Base-by-base conservation (phyloP, 305 asterid species). In the Euphrasia arctica region DNA sequence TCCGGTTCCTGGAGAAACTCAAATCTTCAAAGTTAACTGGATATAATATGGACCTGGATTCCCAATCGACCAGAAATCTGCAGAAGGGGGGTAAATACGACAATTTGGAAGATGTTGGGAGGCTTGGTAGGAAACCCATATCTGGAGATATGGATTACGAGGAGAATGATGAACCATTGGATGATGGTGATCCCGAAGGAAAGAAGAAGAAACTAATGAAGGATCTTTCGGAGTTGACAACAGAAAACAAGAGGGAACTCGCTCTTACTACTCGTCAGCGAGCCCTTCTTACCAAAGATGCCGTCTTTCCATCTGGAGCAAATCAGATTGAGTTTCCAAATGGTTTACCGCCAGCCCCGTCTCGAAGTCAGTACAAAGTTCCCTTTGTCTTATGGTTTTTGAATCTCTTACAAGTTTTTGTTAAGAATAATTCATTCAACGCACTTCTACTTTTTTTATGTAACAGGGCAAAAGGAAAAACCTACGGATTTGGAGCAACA, bases 401-500 rank as follows among this genome's bases (percentile, higher is more conserved):
- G 52, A 4, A 64, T 56, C 15, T 43, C 61, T 64, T 58, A 18
- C 57, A 48, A 58, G 31, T 50, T 55, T 48, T 56, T 29, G 49
- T 9, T 22, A 47, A 3, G 6, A 12, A 3, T 50, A 13, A 5
- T 1, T 50, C 1, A 13, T 15, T 7, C 11, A 27, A 22, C 27
- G 72, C 62, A 27, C 62, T 51, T 73, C 48, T 68, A 54, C 66
- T 66, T 69, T 45, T 75, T 31, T 34, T 31, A 41, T 60, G 52
- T 12, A 18, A 28, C 58, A 92, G 98, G 87, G 72, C 93, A 85
- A 85, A 85, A 82, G 80, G 98, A 89, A 80, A 78, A 85, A 74
- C 79, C 87, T 62, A 69, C 98, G 2, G 98, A 87, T 74, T 90
- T 87, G 74, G 98, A 92, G 78, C 97, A 89, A 71, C 98, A 89